These are phyloP conservation scores for Dactylellina leptospora DNA, from an alignment of 2,329 filamentous ascomycete species.

Conservation along the genomic window DNA sequence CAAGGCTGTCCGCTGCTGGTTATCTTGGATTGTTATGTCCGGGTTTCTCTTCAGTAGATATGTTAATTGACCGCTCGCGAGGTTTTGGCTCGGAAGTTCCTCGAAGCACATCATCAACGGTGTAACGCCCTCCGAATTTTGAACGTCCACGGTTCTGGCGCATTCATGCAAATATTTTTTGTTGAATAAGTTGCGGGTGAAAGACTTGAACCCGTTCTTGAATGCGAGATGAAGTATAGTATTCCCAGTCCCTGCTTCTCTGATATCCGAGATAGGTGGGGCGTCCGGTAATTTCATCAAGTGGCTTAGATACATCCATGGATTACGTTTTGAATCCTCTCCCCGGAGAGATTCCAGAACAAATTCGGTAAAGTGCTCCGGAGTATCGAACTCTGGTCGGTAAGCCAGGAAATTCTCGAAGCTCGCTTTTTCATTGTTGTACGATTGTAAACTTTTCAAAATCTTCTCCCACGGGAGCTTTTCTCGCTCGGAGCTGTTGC, in stretches of 20 bases:
- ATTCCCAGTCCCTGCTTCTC: background rate
- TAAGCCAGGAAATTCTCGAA: background rate
- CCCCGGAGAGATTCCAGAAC: background rate
- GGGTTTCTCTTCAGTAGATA: constrained; percentile 4
- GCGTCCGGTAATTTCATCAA: background rate
- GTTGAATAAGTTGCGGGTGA: background rate
- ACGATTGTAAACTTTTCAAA: background rate
- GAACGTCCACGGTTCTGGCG: constrained; percentile 26
- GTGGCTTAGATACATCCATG: background rate
- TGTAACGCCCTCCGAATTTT: constrained; percentile 21
- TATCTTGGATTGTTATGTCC: constrained; percentile 5
- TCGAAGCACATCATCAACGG: constrained; percentile 36
- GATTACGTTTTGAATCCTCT: background rate
- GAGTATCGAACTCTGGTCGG: constrained; percentile 13
- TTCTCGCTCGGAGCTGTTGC: background rate
- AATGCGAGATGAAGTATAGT: constrained; percentile 34
- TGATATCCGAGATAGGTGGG: background rate
- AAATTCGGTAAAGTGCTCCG: background rate
- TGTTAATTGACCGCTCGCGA: background rate
- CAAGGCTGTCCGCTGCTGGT: constrained; percentile 5
- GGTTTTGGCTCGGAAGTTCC: background rate
- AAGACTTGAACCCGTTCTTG: background rate
- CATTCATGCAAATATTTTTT: too few relatives aligned
- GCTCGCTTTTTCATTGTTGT: background rate
- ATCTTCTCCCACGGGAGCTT: constrained; percentile 30